A percentile compares a stretch with the other conserved stretches of the same genome.
Conservation (phyloP, 495 filamentous ascomycete genomes). For the Xylaria longipes region DNA sequence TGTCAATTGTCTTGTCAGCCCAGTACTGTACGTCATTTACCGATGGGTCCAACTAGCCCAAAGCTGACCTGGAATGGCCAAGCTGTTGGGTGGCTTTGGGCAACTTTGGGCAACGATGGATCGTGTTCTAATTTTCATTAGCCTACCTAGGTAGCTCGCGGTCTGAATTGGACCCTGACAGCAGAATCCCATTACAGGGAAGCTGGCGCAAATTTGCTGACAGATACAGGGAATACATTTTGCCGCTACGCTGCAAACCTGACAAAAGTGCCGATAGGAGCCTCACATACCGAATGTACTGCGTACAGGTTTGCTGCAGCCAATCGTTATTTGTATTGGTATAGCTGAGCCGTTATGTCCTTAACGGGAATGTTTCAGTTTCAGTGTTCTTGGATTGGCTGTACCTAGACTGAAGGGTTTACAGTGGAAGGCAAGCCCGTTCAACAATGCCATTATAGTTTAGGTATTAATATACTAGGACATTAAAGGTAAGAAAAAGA, state of each 20-base stretch:
- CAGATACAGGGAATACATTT: neutral
- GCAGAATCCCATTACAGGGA: neutral
- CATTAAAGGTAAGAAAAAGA: neutral
- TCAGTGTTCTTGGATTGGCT: neutral
- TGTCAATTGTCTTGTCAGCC: neutral
- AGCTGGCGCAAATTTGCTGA: neutral
- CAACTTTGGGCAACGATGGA: slow-evolving; percentile 7
- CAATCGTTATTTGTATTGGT: neutral
- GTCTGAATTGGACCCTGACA: slow-evolving; percentile 3
- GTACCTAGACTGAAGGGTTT: neutral
- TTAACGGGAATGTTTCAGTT: neutral
- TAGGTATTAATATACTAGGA: neutral
- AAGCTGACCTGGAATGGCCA: slow-evolving; percentile 2
- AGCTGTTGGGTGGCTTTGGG: slow-evolving; percentile 13
- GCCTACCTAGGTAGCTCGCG: neutral
- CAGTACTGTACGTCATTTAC: slow-evolving; percentile 13
- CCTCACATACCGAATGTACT: neutral
- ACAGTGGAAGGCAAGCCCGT: neutral
- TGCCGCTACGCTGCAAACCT: neutral
- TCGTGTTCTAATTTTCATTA: neutral
- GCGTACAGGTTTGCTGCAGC: neutral
- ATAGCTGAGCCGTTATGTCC: neutral
- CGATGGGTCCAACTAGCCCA: neutral
- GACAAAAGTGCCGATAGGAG: neutral
- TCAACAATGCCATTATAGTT: too few species aligned